A percentile compares a stretch with the other conserved stretches of the same genome.
Conservation (phyloP, 78 protist genomes). For the Speleostelium caveatum region DNA sequence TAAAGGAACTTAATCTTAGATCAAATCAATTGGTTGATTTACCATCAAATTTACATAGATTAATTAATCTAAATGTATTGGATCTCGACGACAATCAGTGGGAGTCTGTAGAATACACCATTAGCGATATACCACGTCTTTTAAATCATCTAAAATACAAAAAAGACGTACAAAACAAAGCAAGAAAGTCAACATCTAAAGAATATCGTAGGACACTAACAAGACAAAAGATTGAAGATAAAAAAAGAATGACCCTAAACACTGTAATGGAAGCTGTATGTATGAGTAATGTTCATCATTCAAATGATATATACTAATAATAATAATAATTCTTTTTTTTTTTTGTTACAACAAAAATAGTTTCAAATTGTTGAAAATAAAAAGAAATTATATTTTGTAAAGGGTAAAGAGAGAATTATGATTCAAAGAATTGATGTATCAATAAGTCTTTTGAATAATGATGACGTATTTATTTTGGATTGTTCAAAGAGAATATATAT, state of each 20-base stretch:
- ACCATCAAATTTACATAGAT: slow-evolving; percentile 37
- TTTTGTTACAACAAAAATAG: not conserved
- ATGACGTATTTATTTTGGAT: slow-evolving; percentile 54
- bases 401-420: slow-evolving; percentile 5
- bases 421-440: slow-evolving; percentile 8
- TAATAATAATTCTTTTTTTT: not conserved
- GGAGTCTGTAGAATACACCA: slow-evolving; percentile 40
- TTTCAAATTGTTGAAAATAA: slow-evolving; percentile 47
- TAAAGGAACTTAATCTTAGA: slow-evolving; percentile 77
- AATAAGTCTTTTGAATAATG: slow-evolving; percentile 2
- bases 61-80: slow-evolving; percentile 13
- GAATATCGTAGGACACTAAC: slow-evolving; percentile 42
- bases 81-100: slow-evolving; percentile 81
- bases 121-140: slow-evolving; percentile 30
- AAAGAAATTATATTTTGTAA: slow-evolving; percentile 28
- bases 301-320: not conserved
- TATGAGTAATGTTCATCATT: too few species aligned
- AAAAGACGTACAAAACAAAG: slow-evolving; percentile 63
- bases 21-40: slow-evolving; percentile 74
- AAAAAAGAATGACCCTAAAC: slow-evolving; percentile 43
- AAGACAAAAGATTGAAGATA: slow-evolving; percentile 59
- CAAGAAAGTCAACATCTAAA: slow-evolving; percentile 58
- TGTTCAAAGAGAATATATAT: slow-evolving; percentile 31
- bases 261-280: slow-evolving; percentile 38
- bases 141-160: slow-evolving; percentile 38